Conservation (phyloP, 192 early-diverging fungal species). For the Geranomyces variabilis region DNA sequence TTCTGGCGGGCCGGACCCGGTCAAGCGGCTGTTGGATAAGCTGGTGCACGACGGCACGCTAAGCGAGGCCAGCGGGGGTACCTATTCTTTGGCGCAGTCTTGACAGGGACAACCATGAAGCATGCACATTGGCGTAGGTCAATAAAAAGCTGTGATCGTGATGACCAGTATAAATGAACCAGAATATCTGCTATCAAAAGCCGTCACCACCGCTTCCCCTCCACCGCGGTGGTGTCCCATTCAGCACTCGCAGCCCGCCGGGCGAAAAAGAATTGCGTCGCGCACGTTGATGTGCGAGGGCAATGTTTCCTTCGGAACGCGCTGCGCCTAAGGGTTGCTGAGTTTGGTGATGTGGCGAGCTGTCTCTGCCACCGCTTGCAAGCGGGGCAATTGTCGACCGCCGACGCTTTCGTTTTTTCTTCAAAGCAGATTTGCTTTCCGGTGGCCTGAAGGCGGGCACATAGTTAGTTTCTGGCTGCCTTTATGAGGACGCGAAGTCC, state of each 20-base stretch:
- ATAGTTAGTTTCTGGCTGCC: background rate
- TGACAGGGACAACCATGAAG: no score
- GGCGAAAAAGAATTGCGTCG: constrained; percentile 4
- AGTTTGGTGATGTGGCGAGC: background rate
- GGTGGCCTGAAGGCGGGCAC: background rate
- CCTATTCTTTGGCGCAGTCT: no score
- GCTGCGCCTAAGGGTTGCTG: background rate
- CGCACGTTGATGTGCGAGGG: background rate
- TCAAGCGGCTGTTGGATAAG: background rate
- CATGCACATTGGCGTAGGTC: no score
- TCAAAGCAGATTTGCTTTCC: constrained; percentile 10
- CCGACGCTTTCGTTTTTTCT: constrained; percentile 34
- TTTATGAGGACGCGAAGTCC: background rate
- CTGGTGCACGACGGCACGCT: background rate
- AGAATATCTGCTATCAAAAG: no score
- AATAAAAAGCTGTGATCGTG: no score
- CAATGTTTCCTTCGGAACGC: background rate
- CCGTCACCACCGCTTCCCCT: background rate
- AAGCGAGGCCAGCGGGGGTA: no score
- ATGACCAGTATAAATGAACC: no score
- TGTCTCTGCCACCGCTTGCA: background rate
- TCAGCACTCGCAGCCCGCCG: background rate
- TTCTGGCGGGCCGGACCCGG: background rate
- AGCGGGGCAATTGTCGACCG: constrained; percentile 15
- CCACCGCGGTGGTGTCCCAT: background rate